Percentiles rank a stretch among this genome's conserved stretches.
Conservation (phyloP, 1,284 basidiomycete genomes). For the Trichosporon sp. region DNA sequence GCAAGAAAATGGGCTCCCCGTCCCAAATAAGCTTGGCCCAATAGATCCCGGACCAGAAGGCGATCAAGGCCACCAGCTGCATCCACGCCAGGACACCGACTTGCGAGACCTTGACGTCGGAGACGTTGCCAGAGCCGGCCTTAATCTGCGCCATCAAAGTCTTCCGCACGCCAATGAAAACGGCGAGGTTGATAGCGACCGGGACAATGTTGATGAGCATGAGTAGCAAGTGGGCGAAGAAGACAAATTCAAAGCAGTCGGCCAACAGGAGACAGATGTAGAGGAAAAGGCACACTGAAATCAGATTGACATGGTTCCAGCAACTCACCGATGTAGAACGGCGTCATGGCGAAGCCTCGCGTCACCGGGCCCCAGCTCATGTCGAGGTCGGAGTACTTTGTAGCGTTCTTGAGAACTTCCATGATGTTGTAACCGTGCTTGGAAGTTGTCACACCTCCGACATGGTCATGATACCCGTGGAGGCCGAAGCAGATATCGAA, state of each 20-base stretch:
- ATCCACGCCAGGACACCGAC: background rate
- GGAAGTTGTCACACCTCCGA: too few relatives aligned
- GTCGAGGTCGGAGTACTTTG: background rate
- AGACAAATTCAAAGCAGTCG: background rate
- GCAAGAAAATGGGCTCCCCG: background rate
- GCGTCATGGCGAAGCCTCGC: background rate
- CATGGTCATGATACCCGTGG: background rate
- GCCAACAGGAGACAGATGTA: background rate
- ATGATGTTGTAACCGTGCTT: background rate
- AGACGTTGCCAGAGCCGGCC: background rate
- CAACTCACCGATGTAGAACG: background rate
- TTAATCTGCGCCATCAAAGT: background rate
- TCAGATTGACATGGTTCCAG: background rate
- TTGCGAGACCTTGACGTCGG: background rate
- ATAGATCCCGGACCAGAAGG: background rate
- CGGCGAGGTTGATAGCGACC: background rate
- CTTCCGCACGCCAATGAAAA: background rate
- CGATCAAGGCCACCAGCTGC: background rate
- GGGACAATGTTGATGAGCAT: background rate
- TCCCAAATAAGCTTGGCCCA: background rate
- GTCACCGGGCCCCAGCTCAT: background rate
- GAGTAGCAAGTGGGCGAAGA: background rate
- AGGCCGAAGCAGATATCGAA: background rate
- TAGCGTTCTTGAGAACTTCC: background rate
- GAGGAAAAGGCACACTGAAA: background rate